A percentile compares a stretch with the other conserved stretches of the same genome.
Evolutionary conservation across 495 filamentous ascomycete genomes (phyloP).

Genomic region (Neurospora tetraspora): DNA sequence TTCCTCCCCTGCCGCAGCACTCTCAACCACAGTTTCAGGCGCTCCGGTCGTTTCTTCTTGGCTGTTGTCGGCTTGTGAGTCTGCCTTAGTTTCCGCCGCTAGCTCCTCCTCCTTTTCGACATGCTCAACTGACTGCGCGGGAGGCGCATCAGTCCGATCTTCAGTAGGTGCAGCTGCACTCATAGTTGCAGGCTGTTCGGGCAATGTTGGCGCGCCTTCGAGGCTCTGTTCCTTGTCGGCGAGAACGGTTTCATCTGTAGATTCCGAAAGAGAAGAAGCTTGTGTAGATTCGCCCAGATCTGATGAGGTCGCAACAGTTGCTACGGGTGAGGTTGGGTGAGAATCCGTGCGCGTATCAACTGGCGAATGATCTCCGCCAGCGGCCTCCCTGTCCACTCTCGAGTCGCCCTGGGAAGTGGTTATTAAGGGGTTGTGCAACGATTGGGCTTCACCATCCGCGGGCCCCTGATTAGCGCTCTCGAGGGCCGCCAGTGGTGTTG

Average conservation of each 20-base stretch:
- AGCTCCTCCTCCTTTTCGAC: background rate
- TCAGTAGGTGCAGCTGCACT: background rate
- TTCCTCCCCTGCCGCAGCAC: background rate
- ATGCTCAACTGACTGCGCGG: background rate
- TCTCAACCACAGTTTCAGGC: background rate
- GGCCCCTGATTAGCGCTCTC: background rate
- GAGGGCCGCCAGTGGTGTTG: background rate
- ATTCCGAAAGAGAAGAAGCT: constrained; percentile 46
- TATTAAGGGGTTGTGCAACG: constrained; percentile 1
- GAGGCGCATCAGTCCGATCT: constrained; percentile 2
- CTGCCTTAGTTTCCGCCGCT: background rate
- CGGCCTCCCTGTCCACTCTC: constrained; percentile 24
- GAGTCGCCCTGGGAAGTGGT: constrained; percentile 29
- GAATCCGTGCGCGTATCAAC: constrained; percentile 35
- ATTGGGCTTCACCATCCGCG: background rate
- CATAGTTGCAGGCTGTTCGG: background rate
- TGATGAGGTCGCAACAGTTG: constrained; percentile 29
- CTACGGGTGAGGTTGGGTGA: constrained; percentile 38
- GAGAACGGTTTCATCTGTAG: constrained; percentile 41
- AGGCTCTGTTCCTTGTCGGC: constrained; percentile 11
- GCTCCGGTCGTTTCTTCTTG: background rate
- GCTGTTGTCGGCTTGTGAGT: background rate
- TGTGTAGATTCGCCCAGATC: constrained; percentile 43
- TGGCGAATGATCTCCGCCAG: constrained; percentile 26
- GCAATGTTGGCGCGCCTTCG: background rate